These are phyloP conservation scores for Starmerella geochares DNA, from an alignment of 805 yeast genomes.

Conservation along the genomic window DNA sequence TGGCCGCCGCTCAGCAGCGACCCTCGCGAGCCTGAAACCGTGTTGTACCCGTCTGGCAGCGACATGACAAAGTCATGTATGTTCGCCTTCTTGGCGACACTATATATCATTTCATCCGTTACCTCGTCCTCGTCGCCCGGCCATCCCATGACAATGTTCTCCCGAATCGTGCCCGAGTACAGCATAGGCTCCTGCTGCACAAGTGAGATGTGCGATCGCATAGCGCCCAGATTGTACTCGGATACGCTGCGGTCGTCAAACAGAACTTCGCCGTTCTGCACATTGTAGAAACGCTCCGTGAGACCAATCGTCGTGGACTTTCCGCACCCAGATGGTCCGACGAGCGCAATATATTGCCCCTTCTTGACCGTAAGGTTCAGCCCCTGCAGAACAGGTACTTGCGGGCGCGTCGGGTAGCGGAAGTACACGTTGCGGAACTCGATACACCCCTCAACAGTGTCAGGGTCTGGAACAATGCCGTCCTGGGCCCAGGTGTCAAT, in stretches of 20 bases:
- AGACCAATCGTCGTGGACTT: slow-evolving; percentile 49
- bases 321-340: slow-evolving; percentile 59
- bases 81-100: slow-evolving; percentile 44
- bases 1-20: slow-evolving; percentile 63
- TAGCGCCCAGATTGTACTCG: slow-evolving; percentile 40
- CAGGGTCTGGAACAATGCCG: slow-evolving; percentile 30
- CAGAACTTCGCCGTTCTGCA: slow-evolving; percentile 39
- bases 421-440: slow-evolving; percentile 50
- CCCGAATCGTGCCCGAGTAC: slow-evolving; percentile 46
- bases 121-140: slow-evolving; percentile 28
- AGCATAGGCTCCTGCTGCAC: slow-evolving; percentile 56
- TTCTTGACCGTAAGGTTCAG: slow-evolving; percentile 42
- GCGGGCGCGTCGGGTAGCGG: slow-evolving; percentile 52
- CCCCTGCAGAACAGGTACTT: slow-evolving; percentile 42
- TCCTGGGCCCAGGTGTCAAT: slow-evolving; percentile 30
- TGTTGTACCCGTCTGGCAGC: slow-evolving; percentile 53
- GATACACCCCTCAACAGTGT: slow-evolving; percentile 41
- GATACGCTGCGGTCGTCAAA: slow-evolving; percentile 45
- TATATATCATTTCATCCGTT: slow-evolving; percentile 38
- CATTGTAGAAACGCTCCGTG: slow-evolving; percentile 42
- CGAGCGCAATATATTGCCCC: slow-evolving; percentile 50
- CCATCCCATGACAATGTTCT: slow-evolving; percentile 46
- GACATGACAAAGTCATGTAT: slow-evolving; percentile 46
- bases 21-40: slow-evolving; percentile 47
- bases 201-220: slow-evolving; percentile 45